A percentile compares a stretch with the other conserved stretches of the same genome.
Conservation (phyloP, 2,329 filamentous ascomycete species). For the Alternaria sp. region DNA sequence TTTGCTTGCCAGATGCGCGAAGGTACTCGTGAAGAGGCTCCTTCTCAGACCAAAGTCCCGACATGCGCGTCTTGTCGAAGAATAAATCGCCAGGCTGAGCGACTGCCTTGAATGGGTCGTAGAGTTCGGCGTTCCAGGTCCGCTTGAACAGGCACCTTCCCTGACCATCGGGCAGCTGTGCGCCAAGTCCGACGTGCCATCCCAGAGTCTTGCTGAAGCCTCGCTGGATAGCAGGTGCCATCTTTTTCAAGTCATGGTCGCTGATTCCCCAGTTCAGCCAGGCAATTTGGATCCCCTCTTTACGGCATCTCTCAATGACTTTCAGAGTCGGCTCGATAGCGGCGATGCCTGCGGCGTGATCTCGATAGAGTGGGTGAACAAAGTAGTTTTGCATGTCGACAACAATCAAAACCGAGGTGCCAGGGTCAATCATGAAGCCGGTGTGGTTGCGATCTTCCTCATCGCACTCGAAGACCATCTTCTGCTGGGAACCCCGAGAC, state of each 20-base stretch:
- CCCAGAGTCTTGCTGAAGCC: conserved; percentile 51
- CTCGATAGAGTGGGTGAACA: conserved; percentile 39
- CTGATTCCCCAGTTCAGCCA: conserved; percentile 53
- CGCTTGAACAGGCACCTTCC: conserved; percentile 52
- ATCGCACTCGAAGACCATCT: conserved; percentile 50
- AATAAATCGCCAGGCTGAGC: conserved; percentile 49
- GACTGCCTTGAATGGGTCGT: conserved; percentile 47
- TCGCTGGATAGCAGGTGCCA: conserved; percentile 52
- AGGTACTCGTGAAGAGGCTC: conserved; percentile 52
- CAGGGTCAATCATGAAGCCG: conserved; percentile 51
- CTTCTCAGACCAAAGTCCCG: conserved; percentile 50
- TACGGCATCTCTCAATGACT: conserved; percentile 50
- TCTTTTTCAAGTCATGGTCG: conserved; percentile 45
- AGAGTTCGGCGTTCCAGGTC: conserved; percentile 53
- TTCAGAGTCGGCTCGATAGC: conserved; percentile 46
- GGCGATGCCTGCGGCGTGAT: conserved; percentile 37
- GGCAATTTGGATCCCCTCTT: conserved; percentile 49
- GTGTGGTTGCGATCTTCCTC: conserved; percentile 47
- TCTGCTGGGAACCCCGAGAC: conserved; percentile 45
- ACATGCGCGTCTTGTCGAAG: conserved; percentile 54
- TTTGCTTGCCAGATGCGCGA: conserved; percentile 49
- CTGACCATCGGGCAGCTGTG: conserved; percentile 45
- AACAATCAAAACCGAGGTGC: conserved; percentile 47
- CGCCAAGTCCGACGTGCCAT: conserved; percentile 51
- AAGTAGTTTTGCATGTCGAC: conserved; percentile 56